Evolutionary conservation across 176 grass and related monocot species (phyloP).

Genomic region (Saccharum spontaneum): DNA sequence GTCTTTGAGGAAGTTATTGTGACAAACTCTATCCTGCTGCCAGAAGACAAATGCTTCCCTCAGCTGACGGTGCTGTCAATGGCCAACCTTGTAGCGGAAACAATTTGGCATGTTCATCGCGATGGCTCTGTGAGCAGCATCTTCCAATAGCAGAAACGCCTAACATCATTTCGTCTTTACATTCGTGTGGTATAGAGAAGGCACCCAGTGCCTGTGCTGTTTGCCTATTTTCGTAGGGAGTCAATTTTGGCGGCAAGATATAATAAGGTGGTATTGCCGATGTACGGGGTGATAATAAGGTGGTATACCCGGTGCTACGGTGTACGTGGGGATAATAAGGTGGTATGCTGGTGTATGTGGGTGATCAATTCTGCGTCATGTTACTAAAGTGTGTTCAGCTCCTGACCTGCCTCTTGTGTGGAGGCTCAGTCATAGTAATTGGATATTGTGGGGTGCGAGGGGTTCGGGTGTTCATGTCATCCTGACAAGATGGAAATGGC

Average conservation of each 20-base stretch:
- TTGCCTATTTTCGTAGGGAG: not conserved
- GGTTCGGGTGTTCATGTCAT: not conserved
- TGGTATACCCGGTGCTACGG: not conserved
- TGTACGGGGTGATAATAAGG: not conserved
- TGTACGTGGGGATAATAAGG: not conserved
- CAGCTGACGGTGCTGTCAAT: conserved; percentile 89
- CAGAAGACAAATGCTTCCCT: conserved; percentile 63
- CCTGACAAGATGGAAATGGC: not conserved
- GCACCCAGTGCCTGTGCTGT: conserved; percentile 16
- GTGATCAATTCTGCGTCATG: not conserved
- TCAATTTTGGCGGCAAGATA: conserved; percentile 28
- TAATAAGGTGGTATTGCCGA: conserved; percentile 25
- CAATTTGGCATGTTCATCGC: conserved; percentile 79
- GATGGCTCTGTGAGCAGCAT: conserved; percentile 79
- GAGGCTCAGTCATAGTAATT: not conserved
- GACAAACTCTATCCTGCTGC: conserved; percentile 76
- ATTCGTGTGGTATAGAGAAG: conserved; percentile 33
- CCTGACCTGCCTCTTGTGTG: not conserved
- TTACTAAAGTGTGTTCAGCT: not conserved
- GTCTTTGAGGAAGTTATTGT: conserved; percentile 93
- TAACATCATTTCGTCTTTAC: not conserved
- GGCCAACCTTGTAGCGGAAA: conserved; percentile 90
- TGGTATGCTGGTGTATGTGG: not conserved
- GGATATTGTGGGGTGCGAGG: not conserved
- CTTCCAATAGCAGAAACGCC: conserved; percentile 41